These are phyloP conservation scores for Yarrowia sp. DNA, from an alignment of 805 yeast species.

Conservation along the genomic window DNA sequence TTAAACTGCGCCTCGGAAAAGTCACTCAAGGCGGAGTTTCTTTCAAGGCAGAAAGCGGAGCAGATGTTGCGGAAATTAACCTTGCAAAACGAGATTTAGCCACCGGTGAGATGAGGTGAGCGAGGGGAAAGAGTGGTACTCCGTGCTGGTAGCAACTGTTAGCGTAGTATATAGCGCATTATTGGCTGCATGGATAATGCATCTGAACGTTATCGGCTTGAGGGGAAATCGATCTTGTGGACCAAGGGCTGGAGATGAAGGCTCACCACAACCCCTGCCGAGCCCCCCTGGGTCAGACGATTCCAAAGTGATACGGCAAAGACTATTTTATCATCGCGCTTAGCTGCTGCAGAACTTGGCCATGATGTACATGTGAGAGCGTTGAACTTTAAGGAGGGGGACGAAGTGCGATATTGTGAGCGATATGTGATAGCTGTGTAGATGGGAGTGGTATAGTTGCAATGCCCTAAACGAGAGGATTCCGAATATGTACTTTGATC, in stretches of 20 bases:
- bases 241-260: too few relatives aligned
- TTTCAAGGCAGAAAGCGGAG: not conserved
- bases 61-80: not conserved
- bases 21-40: slow-evolving; percentile 20
- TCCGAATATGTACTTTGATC: too few relatives aligned
- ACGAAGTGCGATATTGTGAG: too few relatives aligned
- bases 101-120: not conserved
- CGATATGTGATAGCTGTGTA: not conserved
- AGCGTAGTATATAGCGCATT: not conserved
- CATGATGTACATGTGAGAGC: slow-evolving; percentile 4
- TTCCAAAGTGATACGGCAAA: not conserved
- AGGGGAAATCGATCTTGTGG: too few relatives aligned
- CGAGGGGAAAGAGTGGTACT: too few relatives aligned
- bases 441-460: not conserved
- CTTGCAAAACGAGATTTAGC: not conserved
- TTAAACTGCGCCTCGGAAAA: slow-evolving; percentile 23
- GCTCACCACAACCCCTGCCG: too few relatives aligned
- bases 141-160: not conserved
- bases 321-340: not conserved
- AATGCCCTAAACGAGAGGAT: too few relatives aligned
- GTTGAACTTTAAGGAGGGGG: not conserved
- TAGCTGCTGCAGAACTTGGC: not conserved
- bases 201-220: too few relatives aligned
- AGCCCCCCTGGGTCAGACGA: not conserved
- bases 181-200: not conserved